Evolutionary conservation across 176 grass and related monocot genomes (phyloP).

Genomic region (Leersia perrieri): DNA sequence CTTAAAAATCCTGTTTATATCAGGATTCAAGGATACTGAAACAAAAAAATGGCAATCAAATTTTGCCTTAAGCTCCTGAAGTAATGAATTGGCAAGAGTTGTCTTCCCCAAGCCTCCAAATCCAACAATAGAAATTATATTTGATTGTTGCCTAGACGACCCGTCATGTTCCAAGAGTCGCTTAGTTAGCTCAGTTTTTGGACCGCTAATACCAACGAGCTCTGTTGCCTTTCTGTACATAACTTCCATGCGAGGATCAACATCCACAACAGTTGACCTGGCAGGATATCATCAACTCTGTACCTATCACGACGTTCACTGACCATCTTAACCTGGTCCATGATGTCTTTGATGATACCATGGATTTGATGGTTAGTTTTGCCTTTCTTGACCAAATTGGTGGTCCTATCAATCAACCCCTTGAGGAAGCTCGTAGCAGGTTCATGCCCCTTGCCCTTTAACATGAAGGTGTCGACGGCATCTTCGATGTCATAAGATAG

Average conservation of each 20-base stretch:
- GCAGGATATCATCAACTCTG: not conserved
- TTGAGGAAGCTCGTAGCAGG: not conserved
- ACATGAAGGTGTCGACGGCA: too few species aligned
- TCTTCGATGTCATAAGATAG: too few species aligned
- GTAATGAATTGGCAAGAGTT: not conserved
- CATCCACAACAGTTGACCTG: not conserved
- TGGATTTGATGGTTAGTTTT: not conserved
- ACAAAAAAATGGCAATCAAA: constrained; percentile 1
- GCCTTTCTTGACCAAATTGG: not conserved
- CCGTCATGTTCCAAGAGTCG: not conserved
- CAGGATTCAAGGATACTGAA: not conserved
- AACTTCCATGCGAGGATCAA: constrained; percentile 1
- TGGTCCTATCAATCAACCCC: not conserved
- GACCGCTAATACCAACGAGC: not conserved
- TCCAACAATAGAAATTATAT: not conserved
- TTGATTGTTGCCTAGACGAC: not conserved
- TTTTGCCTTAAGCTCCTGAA: not conserved
- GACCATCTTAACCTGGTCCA: not conserved
- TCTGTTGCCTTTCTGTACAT: not conserved
- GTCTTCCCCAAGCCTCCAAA: not conserved
- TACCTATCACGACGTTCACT: not conserved
- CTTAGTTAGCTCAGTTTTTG: not conserved
- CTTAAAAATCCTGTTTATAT: not conserved
- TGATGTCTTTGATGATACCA: not conserved
- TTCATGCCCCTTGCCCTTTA: not conserved